Evolutionary conservation across 768 basidiomycete species (phyloP), one percentile per base, ranked within the genome.

Genomic region (Zangia roseola): DNA sequence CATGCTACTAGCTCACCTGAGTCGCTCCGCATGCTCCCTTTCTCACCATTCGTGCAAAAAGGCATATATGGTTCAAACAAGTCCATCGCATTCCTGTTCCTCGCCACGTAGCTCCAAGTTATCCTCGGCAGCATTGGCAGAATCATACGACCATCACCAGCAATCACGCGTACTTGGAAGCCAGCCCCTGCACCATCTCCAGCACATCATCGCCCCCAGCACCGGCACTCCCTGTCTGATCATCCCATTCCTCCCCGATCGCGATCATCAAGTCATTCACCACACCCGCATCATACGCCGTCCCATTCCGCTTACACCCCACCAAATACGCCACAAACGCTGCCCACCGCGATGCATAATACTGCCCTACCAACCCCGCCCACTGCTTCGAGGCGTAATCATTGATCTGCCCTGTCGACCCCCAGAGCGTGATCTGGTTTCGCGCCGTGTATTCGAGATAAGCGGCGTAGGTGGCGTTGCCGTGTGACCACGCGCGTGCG

Each of bases 331-430:
- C 45, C 13, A 69, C 58, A 40, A 74, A 74, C 26, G 63, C 58
- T 47, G 50, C 48, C 73, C 73, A 74, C 2, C 73, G 63, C 33
- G 43, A 30, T 0, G 33, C 48, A 54, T 74, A 74, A 57, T 74
- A 74, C 5, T 55, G 58, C 12, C 63, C 57, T 28, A 74, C 66
- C 40, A 74, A 64, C 4, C 73, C 72, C 1, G 64, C 68, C 72
- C 72, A 73, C 52, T 69, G 69, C 46, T 74, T 74, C n/a, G 72
- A 72, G 19, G 72, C 73, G 40, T 74, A 74, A 50, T 73, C 73
- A 45, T 69, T 65, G 64, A 70, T 71, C 59, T 74, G 56, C 14
- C 73, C 71, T 16, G 59, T 62, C 4, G 71, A 72, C 20, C 73
- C 73, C 72, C 73, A 74, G 23, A 74, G 69, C 25, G 72, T 74